These are phyloP conservation scores for Alternaria alternata DNA, from an alignment of 2,329 filamentous ascomycete genomes.

Conservation along the genomic window DNA sequence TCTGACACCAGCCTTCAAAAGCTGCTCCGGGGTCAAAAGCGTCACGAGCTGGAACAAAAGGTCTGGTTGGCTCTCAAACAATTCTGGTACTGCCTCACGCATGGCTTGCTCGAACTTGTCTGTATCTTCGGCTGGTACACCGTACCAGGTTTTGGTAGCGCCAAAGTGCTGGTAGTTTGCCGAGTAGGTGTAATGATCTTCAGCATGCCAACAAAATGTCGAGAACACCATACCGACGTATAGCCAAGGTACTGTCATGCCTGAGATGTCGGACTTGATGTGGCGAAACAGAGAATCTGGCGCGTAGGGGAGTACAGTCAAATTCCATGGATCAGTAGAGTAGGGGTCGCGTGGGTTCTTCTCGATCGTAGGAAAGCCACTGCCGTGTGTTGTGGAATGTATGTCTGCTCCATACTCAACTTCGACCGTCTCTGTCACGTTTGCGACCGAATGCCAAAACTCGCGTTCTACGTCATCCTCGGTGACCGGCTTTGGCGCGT, in stretches of 20 bases:
- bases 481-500: slow-evolving; percentile 80
- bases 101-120: slow-evolving; percentile 96
- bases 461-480: slow-evolving; percentile 97
- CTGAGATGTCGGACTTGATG: slow-evolving; percentile 97
- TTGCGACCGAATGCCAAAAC: slow-evolving; percentile 95
- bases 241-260: slow-evolving; percentile 99
- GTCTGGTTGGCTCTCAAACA: slow-evolving; percentile 97
- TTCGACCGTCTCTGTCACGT: slow-evolving; percentile 92
- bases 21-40: slow-evolving; percentile 87
- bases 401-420: slow-evolving; percentile 99
- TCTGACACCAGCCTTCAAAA: slow-evolving; percentile 89
- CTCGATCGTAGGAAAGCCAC: slow-evolving; percentile 94
- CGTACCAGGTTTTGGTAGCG: slow-evolving; percentile 98
- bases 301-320: slow-evolving; percentile 90
- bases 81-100: slow-evolving; percentile 90
- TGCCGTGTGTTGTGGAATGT: slow-evolving; percentile 96
- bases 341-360: slow-evolving; percentile 87
- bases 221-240: slow-evolving; percentile 99
- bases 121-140: slow-evolving; percentile 91
- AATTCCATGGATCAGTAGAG: slow-evolving; percentile 91
- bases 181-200: slow-evolving; percentile 97
- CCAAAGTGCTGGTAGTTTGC: slow-evolving; percentile 99
- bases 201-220: slow-evolving; percentile 99
- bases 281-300: slow-evolving; percentile 93
- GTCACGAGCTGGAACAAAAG: slow-evolving; percentile 98